phyloP scores from a whole-genome alignment of 83 land plant species.

The Diphasiastrum complanatum region DNA sequence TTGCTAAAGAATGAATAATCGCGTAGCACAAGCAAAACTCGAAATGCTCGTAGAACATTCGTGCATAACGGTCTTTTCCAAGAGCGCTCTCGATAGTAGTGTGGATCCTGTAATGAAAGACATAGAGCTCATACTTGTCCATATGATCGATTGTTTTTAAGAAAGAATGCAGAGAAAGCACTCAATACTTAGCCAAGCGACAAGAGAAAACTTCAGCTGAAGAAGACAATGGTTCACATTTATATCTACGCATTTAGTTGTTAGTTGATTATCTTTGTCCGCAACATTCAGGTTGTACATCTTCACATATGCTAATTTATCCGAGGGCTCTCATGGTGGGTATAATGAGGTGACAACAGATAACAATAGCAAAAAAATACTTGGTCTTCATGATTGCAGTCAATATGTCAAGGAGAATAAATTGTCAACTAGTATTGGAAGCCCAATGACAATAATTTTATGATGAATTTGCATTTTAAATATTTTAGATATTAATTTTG shows the following conservation, averaged over 20 bases:
- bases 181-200: slow-evolving; percentile 6
- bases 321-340: slow-evolving; percentile 8
- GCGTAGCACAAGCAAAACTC: slow-evolving; percentile 14
- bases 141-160: too few relatives aligned
- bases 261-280: background rate
- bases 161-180: background rate
- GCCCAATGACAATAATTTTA: too few relatives aligned
- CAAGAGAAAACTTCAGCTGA: background rate
- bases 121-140: background rate
- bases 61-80: slow-evolving; percentile 2
- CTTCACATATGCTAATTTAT: background rate
- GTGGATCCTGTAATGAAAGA: slow-evolving; percentile 22
- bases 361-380: slow-evolving; percentile 15
- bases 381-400: slow-evolving; percentile 9
- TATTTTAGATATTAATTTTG: too few relatives aligned
- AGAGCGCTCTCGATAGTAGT: background rate
- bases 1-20: slow-evolving; percentile 17
- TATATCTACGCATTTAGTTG: background rate
- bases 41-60: slow-evolving; percentile 19
- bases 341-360: slow-evolving; percentile 8
- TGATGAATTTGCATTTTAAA: too few relatives aligned
- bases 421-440: background rate
- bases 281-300: slow-evolving; percentile 5
- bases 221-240: background rate
- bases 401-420: background rate